phyloP scores from a whole-genome alignment of 192 early-diverging fungal species.

The Backusella sp. region DNA sequence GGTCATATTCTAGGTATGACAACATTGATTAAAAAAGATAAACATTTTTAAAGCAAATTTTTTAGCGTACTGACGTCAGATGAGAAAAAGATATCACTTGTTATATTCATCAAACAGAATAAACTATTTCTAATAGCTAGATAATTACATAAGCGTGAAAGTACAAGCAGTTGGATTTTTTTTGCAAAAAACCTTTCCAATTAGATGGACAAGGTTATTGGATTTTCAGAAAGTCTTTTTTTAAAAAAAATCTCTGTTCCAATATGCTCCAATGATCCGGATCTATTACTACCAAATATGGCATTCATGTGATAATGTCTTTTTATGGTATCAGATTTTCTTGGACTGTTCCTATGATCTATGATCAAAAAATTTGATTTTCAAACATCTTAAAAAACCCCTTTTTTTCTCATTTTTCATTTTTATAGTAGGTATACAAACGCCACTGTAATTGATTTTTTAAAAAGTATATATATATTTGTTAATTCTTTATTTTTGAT shows the following conservation, averaged over 20 bases:
- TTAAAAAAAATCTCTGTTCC: not conserved
- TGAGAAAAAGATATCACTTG: not conserved
- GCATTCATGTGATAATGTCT: not conserved
- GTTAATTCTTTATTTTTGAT: not conserved
- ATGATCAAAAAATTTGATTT: not conserved
- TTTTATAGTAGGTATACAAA: not conserved
- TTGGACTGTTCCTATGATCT: not conserved
- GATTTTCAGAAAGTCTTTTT: not conserved
- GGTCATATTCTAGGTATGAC: not conserved
- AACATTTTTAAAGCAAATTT: not conserved
- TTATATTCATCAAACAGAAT: not conserved
- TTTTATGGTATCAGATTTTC: not conserved
- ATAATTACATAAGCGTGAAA: not conserved
- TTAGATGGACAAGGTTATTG: not conserved
- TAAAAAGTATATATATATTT: not conserved
- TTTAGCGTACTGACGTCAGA: not conserved
- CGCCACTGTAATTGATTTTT: no score
- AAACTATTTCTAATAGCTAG: not conserved
- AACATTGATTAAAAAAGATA: not conserved
- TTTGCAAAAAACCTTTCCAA: not conserved
- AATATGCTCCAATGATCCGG: not conserved
- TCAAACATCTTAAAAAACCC: not conserved
- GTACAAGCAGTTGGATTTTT: not conserved
- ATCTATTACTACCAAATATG: not conserved
- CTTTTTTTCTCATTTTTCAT: not conserved